phyloP scores from a whole-genome alignment of 2,329 filamentous ascomycete species.

The Verticillium albo-atrum region DNA sequence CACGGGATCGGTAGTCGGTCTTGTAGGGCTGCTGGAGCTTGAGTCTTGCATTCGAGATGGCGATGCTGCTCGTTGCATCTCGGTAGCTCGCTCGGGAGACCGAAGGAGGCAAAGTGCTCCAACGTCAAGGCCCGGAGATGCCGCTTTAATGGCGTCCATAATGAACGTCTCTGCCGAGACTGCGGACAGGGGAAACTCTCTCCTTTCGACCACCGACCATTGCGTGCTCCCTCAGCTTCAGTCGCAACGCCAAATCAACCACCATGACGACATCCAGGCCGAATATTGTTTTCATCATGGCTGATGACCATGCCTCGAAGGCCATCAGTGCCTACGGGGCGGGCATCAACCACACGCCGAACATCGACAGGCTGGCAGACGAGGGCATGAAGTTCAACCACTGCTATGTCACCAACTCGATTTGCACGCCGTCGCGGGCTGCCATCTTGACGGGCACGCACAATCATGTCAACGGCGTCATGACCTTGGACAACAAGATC shows the following conservation, averaged over 20 bases:
- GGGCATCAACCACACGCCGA: constrained; percentile 46
- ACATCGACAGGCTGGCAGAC: constrained; percentile 42
- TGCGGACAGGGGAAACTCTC: not conserved
- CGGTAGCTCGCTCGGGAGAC: not conserved
- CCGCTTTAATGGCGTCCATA: not conserved
- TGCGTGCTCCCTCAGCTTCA: not conserved
- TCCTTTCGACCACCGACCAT: not conserved
- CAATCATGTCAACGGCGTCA: constrained; percentile 49
- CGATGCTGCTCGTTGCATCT: not conserved
- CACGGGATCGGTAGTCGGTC: not conserved
- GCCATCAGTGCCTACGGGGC: constrained; percentile 44
- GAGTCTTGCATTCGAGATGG: not conserved
- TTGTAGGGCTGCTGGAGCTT: not conserved
- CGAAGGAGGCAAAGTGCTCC: not conserved
- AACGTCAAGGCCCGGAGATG: not conserved
- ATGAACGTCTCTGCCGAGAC: not conserved
- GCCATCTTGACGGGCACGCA: constrained; percentile 45
- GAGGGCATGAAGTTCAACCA: constrained; percentile 43
- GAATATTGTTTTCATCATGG: constrained; percentile 46
- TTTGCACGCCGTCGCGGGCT: constrained; percentile 35
- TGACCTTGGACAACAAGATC: constrained; percentile 44
- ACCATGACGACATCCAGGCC: constrained; percentile 10
- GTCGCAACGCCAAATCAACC: not conserved
- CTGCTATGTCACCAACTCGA: constrained; percentile 32
- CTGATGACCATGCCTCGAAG: constrained; percentile 49